Evolutionary conservation across 139 green algal genomes (phyloP).

Genomic region (Chlamydomonas incerta): DNA sequence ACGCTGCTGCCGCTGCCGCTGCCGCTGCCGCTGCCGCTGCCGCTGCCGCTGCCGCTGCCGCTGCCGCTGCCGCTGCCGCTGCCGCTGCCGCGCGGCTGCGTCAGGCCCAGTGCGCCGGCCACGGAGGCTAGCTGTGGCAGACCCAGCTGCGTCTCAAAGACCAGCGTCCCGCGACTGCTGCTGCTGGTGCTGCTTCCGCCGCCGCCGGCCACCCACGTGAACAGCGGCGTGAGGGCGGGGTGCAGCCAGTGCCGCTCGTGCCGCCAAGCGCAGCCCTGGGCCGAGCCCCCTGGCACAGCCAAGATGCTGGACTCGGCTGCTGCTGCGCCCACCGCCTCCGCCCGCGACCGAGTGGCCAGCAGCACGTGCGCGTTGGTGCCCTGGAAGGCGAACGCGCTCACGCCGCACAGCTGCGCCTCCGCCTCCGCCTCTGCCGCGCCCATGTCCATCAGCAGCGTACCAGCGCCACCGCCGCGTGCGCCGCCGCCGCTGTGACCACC

Average conservation of each 20-base stretch:
- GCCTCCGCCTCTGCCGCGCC: background rate
- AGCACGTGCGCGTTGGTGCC: constrained; percentile 74
- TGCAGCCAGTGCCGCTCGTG: constrained; percentile 41
- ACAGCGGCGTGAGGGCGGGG: background rate
- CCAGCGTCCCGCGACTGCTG: background rate
- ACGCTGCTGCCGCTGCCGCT: background rate
- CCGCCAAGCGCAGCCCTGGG: background rate
- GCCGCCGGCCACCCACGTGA: background rate
- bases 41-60: background rate
- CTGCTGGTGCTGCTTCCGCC: background rate
- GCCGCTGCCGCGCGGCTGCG: background rate
- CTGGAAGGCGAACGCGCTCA: constrained; percentile 89
- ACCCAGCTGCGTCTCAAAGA: constrained; percentile 17
- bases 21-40: background rate
- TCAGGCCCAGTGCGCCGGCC: background rate
- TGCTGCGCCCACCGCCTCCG: background rate
- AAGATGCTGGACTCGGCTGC: no score
- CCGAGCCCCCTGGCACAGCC: no score
- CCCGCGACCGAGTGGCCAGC: background rate
- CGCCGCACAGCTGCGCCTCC: constrained; percentile 45
- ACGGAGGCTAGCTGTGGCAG: background rate
- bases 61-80: background rate
- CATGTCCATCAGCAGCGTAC: background rate
- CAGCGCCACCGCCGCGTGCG: no score
- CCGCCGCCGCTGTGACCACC: no score